Evolutionary conservation across 345 rosid genomes (phyloP), one percentile per base, ranked within the genome.

Genomic region (Clausena lansium): DNA sequence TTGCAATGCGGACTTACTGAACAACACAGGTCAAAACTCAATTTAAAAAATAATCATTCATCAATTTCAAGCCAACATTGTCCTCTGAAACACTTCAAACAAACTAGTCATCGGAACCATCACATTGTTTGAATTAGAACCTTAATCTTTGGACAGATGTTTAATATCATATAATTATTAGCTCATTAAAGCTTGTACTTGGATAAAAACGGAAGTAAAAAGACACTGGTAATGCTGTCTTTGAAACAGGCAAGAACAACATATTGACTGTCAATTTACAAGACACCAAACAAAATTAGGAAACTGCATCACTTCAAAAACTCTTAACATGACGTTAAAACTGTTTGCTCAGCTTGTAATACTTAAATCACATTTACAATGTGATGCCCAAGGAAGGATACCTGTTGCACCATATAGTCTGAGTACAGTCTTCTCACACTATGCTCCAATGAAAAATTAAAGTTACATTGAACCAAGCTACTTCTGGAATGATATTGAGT

Each of bases 401-500:
- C 27, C 38, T 25, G 36, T 19, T 61, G 33, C 77, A 24, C 58
- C 71, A 28, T 6, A 67, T 60, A 22, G 50, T 55, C 70, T 32
- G 33, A 28, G 76, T 54, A 25, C 66, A 47, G 25, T 77, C 60
- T 76, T 52, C 75, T 60, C 22, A 11, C 32, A 47, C 22, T 59
- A 35, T 35, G 27, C 71, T 41, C 74, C 72, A 32, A 14, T 9
- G 54, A 47, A n/a, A 32, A 67, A 30, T 47, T 13, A 33, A 8
- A 5, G 55, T 9, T 39, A 28, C 13, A 62, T 17, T 20, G 45
- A 64, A 73, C 39, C 60, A 28, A 25, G 7, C 81, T 86, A 91
- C 13, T 75, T 84, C 57, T 92, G 94, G 88, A 92, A 92, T 10
- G 97, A 92, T 78, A 93, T 28, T n/a, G 98, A 94, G 84, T 92